Evolutionary conservation across 2,329 filamentous ascomycete species (phyloP).

Genomic region (Fusarium xylarioides): DNA sequence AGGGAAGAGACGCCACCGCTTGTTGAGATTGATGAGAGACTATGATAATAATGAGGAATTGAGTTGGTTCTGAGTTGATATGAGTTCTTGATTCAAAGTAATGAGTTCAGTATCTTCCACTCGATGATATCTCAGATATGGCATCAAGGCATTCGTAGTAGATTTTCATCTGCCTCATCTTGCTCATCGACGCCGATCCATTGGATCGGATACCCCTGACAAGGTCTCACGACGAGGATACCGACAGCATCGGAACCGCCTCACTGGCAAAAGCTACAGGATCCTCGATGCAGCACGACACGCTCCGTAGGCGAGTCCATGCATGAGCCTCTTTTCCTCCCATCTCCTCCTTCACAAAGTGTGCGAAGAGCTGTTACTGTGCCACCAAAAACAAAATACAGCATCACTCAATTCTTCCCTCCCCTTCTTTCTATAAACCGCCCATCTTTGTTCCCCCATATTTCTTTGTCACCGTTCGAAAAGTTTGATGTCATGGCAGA

Average conservation of each 20-base stretch:
- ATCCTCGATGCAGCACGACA: slow-evolving; percentile 31
- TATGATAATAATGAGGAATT: neutral
- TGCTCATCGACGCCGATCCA: slow-evolving; percentile 22
- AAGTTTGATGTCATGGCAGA: slow-evolving; percentile 48
- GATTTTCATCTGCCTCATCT: neutral
- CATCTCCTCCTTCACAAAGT: neutral
- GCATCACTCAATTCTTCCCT: neutral
- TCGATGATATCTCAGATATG: neutral
- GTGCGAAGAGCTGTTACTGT: slow-evolving; percentile 12
- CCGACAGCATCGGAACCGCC: slow-evolving; percentile 38
- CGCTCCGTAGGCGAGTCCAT: slow-evolving; percentile 37
- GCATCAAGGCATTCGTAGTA: neutral
- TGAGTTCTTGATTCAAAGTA: neutral
- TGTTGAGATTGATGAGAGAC: slow-evolving; percentile 5
- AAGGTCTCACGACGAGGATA: slow-evolving; percentile 36
- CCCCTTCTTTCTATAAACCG: slow-evolving; percentile 23
- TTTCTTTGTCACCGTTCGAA: slow-evolving; percentile 32
- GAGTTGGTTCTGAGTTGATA: too few relatives aligned
- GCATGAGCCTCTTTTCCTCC: slow-evolving; percentile 14
- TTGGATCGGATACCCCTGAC: slow-evolving; percentile 29
- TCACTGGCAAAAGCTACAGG: slow-evolving; percentile 33
- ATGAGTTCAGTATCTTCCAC: neutral
- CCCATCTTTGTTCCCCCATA: slow-evolving; percentile 10
- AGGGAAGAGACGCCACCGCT: slow-evolving; percentile 31
- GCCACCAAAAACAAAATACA: slow-evolving; percentile 17